Conservation (phyloP, 2,329 filamentous ascomycete species). For the Arthrobotrys musiformis region DNA sequence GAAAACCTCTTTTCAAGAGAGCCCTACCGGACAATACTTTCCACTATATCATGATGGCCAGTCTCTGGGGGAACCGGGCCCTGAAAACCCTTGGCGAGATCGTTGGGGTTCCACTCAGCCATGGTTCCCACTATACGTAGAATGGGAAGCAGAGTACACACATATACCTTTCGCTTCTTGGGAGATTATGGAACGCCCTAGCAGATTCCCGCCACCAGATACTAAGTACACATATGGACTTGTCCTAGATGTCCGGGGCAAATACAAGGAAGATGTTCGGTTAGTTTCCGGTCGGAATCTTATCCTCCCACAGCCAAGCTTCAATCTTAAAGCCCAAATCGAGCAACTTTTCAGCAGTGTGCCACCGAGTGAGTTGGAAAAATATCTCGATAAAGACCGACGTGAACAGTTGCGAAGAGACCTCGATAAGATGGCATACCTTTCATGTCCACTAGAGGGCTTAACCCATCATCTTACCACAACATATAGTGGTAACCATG, state of each 20-base stretch:
- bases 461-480: conserved; percentile 62
- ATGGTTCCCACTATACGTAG: conserved; percentile 64
- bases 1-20: background rate
- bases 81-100: conserved; percentile 58
- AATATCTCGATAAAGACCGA: conserved; percentile 35
- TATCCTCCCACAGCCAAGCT: conserved; percentile 64
- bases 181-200: conserved; percentile 57
- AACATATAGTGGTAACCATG: conserved; percentile 61
- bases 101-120: conserved; percentile 62
- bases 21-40: background rate
- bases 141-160: conserved; percentile 65
- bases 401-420: conserved; percentile 55
- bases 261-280: conserved; percentile 56
- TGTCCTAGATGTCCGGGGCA: conserved; percentile 40
- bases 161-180: conserved; percentile 62
- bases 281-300: conserved; percentile 62
- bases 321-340: conserved; percentile 61
- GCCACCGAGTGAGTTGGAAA: conserved; percentile 54
- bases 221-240: background rate
- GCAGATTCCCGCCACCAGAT: conserved; percentile 31
- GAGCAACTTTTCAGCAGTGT: conserved; percentile 61
- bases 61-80: background rate
- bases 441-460: conserved; percentile 62
- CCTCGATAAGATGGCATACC: conserved; percentile 57
- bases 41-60: conserved; percentile 11